A percentile compares a stretch with the other conserved stretches of the same genome.
phyloP scores from a whole-genome alignment of 805 yeast species.

The Teunomyces barrocoloradensis region DNA sequence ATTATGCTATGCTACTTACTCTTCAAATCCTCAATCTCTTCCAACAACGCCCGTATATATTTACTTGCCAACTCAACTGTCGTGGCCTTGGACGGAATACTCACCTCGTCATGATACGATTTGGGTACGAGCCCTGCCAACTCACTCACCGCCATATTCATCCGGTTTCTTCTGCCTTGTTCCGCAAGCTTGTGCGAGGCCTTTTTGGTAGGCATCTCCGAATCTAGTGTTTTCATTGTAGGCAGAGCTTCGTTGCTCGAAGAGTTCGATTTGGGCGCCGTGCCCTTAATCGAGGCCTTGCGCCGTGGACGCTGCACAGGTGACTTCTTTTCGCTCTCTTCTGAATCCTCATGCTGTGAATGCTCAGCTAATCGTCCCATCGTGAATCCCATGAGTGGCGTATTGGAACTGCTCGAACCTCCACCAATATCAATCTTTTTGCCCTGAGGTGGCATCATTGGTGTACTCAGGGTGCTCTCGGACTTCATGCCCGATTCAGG shows the following conservation, averaged over 20 bases:
- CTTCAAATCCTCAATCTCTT: constrained; percentile 25
- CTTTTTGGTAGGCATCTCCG: constrained; percentile 51
- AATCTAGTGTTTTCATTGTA: neutral
- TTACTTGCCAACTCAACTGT: constrained; percentile 86
- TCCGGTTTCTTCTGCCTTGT: constrained; percentile 91
- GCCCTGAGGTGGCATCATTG: constrained; percentile 41
- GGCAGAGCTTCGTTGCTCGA: constrained; percentile 13
- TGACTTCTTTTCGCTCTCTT: neutral
- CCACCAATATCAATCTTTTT: constrained; percentile 23
- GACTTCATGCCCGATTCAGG: constrained; percentile 26
- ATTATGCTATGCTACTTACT: constrained; percentile 4
- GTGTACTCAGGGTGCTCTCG: constrained; percentile 14
- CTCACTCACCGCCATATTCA: constrained; percentile 83
- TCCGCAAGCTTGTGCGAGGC: constrained; percentile 89
- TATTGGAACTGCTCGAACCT: constrained; percentile 12
- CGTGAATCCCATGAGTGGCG: constrained; percentile 45
- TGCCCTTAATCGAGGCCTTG: constrained; percentile 5
- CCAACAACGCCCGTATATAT: constrained; percentile 49
- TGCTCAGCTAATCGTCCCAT: constrained; percentile 45
- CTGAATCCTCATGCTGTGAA: constrained; percentile 1
- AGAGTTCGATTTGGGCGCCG: constrained; percentile 1
- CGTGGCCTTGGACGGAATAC: constrained; percentile 86
- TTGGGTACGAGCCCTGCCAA: constrained; percentile 68
- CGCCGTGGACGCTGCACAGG: constrained; percentile 3
- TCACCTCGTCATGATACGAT: constrained; percentile 50